Evolutionary conservation across 192 early-diverging fungal genomes (phyloP).

Genomic region (Backusella tarrabulga): DNA sequence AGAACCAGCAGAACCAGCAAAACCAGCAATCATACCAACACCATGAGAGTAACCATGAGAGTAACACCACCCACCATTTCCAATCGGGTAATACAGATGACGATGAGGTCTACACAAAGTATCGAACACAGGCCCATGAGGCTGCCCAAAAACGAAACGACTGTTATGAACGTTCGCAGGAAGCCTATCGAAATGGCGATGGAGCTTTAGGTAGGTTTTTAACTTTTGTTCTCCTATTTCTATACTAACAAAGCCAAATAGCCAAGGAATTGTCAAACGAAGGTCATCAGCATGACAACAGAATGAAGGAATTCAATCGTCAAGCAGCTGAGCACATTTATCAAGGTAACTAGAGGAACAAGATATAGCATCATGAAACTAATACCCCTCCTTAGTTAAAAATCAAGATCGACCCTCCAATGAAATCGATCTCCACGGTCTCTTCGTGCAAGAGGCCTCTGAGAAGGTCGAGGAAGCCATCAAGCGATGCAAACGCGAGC

Average conservation of each 20-base stretch:
- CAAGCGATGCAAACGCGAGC: slow-evolving; percentile 44
- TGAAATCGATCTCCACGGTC: slow-evolving; percentile 70
- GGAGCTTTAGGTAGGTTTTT: slow-evolving; percentile 43
- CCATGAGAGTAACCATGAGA: neutral
- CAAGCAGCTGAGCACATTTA: slow-evolving; percentile 52
- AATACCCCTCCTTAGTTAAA: slow-evolving; percentile 28
- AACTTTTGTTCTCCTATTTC: neutral
- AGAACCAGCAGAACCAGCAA: slow-evolving; percentile 8
- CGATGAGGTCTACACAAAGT: slow-evolving; percentile 26
- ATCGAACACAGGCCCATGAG: slow-evolving; percentile 42
- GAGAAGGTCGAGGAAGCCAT: slow-evolving; percentile 48
- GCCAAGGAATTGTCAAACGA: slow-evolving; percentile 51
- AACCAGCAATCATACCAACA: slow-evolving; percentile 6
- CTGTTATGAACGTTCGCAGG: slow-evolving; percentile 44
- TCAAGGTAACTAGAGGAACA: slow-evolving; percentile 26
- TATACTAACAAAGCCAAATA: neutral
- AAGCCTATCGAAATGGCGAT: slow-evolving; percentile 44
- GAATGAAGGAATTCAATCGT: slow-evolving; percentile 57
- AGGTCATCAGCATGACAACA: slow-evolving; percentile 51
- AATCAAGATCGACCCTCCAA: slow-evolving; percentile 39
- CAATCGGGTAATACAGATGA: slow-evolving; percentile 19
- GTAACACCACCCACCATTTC: neutral
- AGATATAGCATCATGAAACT: neutral
- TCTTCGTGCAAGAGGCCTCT: slow-evolving; percentile 64
- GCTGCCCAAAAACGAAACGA: slow-evolving; percentile 47